Conservation (phyloP, 192 early-diverging fungal species). For the Lobosporangium transversale region DNA sequence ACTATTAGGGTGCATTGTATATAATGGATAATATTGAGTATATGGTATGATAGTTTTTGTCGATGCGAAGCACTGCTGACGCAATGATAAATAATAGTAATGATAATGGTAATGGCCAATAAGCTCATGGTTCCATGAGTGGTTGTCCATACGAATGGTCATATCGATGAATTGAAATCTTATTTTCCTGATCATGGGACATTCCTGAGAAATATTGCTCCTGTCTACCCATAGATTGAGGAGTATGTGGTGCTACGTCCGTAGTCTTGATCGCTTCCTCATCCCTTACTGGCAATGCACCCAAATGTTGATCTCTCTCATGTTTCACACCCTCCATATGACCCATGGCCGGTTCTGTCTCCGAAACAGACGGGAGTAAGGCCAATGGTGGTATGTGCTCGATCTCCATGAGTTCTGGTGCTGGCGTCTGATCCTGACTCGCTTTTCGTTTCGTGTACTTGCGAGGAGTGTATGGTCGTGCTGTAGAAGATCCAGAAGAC, state of each 20-base stretch:
- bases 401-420: not conserved
- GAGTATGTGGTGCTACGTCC: not conserved
- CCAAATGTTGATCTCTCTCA: not conserved
- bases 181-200: conserved; percentile 3
- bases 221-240: conserved; percentile 19
- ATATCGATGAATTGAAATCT: conserved; percentile 8
- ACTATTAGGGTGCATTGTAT: too few relatives aligned
- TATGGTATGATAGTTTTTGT: too few relatives aligned
- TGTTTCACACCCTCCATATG: conserved; percentile 24
- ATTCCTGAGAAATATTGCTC: not conserved
- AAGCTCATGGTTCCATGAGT: conserved; percentile 16
- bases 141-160: conserved; percentile 7
- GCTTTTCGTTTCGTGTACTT: conserved; percentile 44
- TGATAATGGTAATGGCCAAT: not conserved
- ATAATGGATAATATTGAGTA: too few relatives aligned
- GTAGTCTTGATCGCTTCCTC: not conserved
- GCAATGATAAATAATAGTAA: not conserved
- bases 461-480: conserved; percentile 18
- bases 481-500: not conserved
- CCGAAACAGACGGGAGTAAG: not conserved
- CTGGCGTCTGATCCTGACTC: not conserved
- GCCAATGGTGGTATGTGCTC: not conserved
- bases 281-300: not conserved
- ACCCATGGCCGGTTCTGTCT: conserved; percentile 1
- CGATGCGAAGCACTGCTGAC: too few relatives aligned